phyloP scores from a whole-genome alignment of 2,329 filamentous ascomycete species.

The Neobulgaria alba region DNA sequence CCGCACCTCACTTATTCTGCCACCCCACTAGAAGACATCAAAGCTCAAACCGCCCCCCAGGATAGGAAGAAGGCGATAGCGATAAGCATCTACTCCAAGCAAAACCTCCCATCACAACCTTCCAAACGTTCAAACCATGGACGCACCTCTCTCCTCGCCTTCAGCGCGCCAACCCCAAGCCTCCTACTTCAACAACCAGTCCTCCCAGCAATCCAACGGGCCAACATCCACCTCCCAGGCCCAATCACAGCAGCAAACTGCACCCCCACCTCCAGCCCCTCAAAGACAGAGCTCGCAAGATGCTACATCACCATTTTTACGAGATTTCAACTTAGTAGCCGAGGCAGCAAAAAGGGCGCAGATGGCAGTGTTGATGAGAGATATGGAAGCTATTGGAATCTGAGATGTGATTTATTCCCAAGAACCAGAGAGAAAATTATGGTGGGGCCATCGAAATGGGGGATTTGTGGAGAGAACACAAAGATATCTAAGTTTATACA shows the following conservation, averaged over 20 bases:
- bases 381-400: constrained; percentile 53
- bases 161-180: constrained; percentile 2
- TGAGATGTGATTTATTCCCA: too few relatives aligned
- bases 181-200: not conserved
- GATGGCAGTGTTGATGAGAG: constrained; percentile 79
- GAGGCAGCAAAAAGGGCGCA: constrained; percentile 91
- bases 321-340: constrained; percentile 76
- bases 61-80: too few relatives aligned
- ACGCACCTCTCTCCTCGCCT: constrained; percentile 7
- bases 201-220: not conserved
- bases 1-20: too few relatives aligned
- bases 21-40: too few relatives aligned
- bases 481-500: too few relatives aligned
- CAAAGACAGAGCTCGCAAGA: constrained; percentile 20
- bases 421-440: too few relatives aligned
- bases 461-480: not conserved
- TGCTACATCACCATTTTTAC: constrained; percentile 56
- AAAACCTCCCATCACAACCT: not conserved
- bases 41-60: too few relatives aligned
- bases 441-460: too few relatives aligned
- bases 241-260: constrained; percentile 41
- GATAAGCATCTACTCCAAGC: too few relatives aligned
- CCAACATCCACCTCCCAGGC: constrained; percentile 49
- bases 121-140: not conserved
- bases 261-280: not conserved